Base-by-base conservation (phyloP, 495 filamentous ascomycete genomes). In the Penicillium herquei region DNA sequence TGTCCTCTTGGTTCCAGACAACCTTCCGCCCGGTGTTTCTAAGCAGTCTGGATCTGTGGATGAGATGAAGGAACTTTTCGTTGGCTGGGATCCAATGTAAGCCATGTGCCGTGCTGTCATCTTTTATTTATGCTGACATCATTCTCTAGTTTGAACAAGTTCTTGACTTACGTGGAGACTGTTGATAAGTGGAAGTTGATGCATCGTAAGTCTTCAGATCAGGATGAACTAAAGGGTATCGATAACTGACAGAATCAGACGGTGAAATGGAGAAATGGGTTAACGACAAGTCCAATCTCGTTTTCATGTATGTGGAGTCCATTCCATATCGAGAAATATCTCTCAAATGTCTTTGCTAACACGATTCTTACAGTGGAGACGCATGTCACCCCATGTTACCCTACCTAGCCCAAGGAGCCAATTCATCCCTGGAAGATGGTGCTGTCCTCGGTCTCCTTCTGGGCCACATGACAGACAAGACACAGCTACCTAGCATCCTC, bases 321-420 rank as follows among this genome's bases (percentile, higher is more conserved):
- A 0, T 12, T 39, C 10, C 37, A 17, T 17, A 43, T 4, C 7
- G 5, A 18, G n/a, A 8, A 7, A 17, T 18, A 18, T 43, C 37
- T 4, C 1, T 26, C 21, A 4, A 26, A 26, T 26, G 2, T 26
- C 21, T 26, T 26, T 26, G 21, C 21, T 26, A 26, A 26, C 21
- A 26, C 21, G 21, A 1, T 26, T 3, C 33, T 26, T 13, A 13
- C 17, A 75, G 71, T 12, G 84, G 85, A 8, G 85, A 88, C 54
- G 77, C 81, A 49, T 87, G 84, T 51, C 85, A 88, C 55, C 84
- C 85, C 7, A 87, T 87, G 74, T 74, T 88, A 14, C 85, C 85
- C 11, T 87, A 88, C 53, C 73, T 87, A 9, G 84, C 85, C 0
- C 85, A 88, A 64, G 72, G 74, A 16, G 79, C 79, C 32, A 77